Percentiles rank a stretch among this genome's conserved stretches.
Conservation (phyloP, 495 filamentous ascomycete species). For the Penicillium coprophilum region DNA sequence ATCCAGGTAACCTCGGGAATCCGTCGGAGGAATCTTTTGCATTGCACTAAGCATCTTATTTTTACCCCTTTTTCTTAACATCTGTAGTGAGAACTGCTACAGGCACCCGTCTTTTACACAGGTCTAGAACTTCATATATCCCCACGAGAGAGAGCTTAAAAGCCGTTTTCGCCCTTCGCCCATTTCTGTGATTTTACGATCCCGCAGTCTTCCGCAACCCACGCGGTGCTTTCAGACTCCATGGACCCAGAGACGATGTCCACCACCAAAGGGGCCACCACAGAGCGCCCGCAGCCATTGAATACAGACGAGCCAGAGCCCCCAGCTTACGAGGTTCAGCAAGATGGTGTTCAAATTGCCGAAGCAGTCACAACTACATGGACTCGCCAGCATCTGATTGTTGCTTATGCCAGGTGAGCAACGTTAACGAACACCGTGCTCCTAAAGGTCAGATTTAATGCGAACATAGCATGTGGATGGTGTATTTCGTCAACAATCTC, state of each 20-base stretch:
- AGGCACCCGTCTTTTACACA: not conserved
- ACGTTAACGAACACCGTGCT: not conserved
- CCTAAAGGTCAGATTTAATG: not conserved
- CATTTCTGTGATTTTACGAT: not conserved
- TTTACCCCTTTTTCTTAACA: no score
- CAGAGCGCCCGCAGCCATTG: not conserved
- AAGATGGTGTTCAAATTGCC: constrained; percentile 29
- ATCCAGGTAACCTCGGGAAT: no score
- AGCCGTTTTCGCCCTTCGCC: not conserved
- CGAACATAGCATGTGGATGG: constrained; percentile 27
- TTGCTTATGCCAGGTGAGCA: constrained; percentile 26
- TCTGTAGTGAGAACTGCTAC: not conserved
- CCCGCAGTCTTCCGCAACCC: not conserved
- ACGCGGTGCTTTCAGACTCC: not conserved
- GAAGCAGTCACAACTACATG: constrained; percentile 29
- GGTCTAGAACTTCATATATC: not conserved
- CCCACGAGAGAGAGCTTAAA: not conserved
- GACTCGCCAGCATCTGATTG: constrained; percentile 24
- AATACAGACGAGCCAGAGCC: not conserved
- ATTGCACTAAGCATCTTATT: not conserved
- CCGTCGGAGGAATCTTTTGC: not conserved
- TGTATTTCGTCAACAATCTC: constrained; percentile 28
- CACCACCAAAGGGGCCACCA: not conserved
- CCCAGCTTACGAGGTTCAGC: constrained; percentile 5
- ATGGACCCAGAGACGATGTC: not conserved